phyloP scores from a whole-genome alignment of 108 stramenopile genomes.

The Cyclostephanos tholiformis region DNA sequence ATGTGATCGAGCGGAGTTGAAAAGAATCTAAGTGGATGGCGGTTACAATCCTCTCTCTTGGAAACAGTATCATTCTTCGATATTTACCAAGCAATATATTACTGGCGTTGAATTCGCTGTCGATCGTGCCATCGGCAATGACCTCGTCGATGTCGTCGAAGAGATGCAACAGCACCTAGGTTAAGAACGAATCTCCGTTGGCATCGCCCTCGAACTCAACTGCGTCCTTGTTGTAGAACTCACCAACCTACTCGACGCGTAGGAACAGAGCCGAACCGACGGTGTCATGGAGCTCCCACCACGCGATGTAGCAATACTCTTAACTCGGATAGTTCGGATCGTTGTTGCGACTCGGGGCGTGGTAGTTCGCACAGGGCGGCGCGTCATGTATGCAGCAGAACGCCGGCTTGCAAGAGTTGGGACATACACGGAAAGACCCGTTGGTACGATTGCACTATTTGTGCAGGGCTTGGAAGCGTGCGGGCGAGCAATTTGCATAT shows the following conservation, averaged over 20 bases:
- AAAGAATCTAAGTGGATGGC: too few relatives aligned
- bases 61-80: too few relatives aligned
- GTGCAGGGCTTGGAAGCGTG: slow-evolving; percentile 34
- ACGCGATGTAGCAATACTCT: slow-evolving; percentile 56
- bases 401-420: slow-evolving; percentile 39
- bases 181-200: slow-evolving; percentile 32
- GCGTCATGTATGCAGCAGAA: slow-evolving; percentile 64
- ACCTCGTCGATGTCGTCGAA: slow-evolving; percentile 45
- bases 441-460: slow-evolving; percentile 49
- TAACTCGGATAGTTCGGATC: slow-evolving; percentile 54
- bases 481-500: slow-evolving; percentile 41
- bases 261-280: slow-evolving; percentile 55
- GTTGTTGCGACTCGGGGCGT: slow-evolving; percentile 51
- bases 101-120: slow-evolving; percentile 39
- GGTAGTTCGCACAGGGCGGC: slow-evolving; percentile 22
- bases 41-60: too few relatives aligned
- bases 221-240: slow-evolving; percentile 38
- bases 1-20: too few relatives aligned
- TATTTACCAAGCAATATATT: too few relatives aligned
- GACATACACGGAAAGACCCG: slow-evolving; percentile 43
- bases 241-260: slow-evolving; percentile 55
- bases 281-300: slow-evolving; percentile 63
- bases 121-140: slow-evolving; percentile 42
- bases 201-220: slow-evolving; percentile 24
- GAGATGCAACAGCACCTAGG: slow-evolving; percentile 48